Evolutionary conservation across 306 rosid genomes (phyloP).

Genomic region (Senna siamea): DNA sequence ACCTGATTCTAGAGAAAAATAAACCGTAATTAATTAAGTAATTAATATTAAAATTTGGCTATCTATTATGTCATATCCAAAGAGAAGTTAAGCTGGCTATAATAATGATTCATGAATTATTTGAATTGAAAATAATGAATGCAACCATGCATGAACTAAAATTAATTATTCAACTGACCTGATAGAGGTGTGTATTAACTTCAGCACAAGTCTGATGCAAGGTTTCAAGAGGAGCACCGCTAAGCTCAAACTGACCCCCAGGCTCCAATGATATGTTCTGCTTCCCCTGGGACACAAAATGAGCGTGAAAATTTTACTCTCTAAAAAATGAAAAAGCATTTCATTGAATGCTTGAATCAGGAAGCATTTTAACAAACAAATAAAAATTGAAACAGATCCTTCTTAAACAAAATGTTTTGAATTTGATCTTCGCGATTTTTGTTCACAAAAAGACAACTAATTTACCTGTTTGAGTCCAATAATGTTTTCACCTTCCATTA

Average conservation of each 20-base stretch:
- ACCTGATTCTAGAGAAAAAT: constrained; percentile 17
- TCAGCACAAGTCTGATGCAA: constrained; percentile 97
- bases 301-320: too few relatives aligned
- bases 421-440: not conserved
- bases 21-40: constrained; percentile 1
- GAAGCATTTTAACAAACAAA: constrained; percentile 28
- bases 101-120: constrained; percentile 17
- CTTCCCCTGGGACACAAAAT: constrained; percentile 71
- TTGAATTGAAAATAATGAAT: too few relatives aligned
- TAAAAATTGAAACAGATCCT: not conserved
- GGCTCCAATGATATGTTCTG: constrained; percentile 96
- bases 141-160: too few relatives aligned
- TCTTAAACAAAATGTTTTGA: constrained; percentile 14
- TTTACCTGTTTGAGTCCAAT: constrained; percentile 92
- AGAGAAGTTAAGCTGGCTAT: not conserved
- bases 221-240: constrained; percentile 97
- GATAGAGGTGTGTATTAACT: constrained; percentile 92
- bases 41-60: constrained; percentile 20
- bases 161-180: constrained; percentile 51
- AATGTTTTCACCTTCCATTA: constrained; percentile 82
- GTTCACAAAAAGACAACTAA: constrained; percentile 14
- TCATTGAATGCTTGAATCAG: constrained; percentile 17
- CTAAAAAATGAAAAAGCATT: too few relatives aligned
- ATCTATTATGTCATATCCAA: constrained; percentile 12
- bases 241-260: constrained; percentile 97